Conservation (phyloP, 2,329 filamentous ascomycete genomes). For the Cordyceps tenuipes region DNA sequence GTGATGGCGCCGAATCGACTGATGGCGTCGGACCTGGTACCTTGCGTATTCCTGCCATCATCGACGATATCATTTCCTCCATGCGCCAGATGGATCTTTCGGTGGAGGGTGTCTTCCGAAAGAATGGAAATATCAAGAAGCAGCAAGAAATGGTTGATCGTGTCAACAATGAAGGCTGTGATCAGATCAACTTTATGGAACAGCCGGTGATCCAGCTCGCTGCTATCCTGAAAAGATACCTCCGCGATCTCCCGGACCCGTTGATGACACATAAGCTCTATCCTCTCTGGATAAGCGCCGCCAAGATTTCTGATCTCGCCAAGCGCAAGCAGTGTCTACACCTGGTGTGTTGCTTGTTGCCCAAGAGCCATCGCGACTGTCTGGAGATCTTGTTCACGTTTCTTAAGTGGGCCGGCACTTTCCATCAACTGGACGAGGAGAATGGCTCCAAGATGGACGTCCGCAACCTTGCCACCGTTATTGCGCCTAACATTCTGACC, state of each 20-base stretch:
- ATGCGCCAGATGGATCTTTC: slow-evolving; percentile 99
- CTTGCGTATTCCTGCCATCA: slow-evolving; percentile 80
- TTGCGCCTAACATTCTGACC: slow-evolving; percentile 89
- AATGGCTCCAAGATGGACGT: slow-evolving; percentile 98
- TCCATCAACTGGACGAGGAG: slow-evolving; percentile 95
- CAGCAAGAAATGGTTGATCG: slow-evolving; percentile 76
- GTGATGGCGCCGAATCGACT: slow-evolving; percentile 93
- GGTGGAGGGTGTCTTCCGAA: slow-evolving; percentile 95
- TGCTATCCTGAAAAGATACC: slow-evolving; percentile 87
- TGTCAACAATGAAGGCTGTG: slow-evolving; percentile 79
- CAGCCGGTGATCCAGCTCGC: slow-evolving; percentile 92
- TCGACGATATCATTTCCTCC: slow-evolving; percentile 89
- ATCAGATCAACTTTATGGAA: slow-evolving; percentile 75
- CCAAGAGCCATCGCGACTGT: slow-evolving; percentile 85
- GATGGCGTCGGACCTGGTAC: slow-evolving; percentile 91
- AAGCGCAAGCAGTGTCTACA: slow-evolving; percentile 80
- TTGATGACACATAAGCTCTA: slow-evolving; percentile 93
- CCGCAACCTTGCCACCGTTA: slow-evolving; percentile 93
- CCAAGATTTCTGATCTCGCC: slow-evolving; percentile 76
- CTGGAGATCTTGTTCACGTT: slow-evolving; percentile 95
- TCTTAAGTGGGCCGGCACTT: slow-evolving; percentile 94
- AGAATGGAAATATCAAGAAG: slow-evolving; percentile 97
- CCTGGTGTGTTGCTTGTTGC: slow-evolving; percentile 82
- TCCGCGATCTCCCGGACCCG: slow-evolving; percentile 89
- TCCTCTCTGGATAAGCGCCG: slow-evolving; percentile 78